Evolutionary conservation across 306 rosid genomes (phyloP).

Genomic region (Rosa multiflora): DNA sequence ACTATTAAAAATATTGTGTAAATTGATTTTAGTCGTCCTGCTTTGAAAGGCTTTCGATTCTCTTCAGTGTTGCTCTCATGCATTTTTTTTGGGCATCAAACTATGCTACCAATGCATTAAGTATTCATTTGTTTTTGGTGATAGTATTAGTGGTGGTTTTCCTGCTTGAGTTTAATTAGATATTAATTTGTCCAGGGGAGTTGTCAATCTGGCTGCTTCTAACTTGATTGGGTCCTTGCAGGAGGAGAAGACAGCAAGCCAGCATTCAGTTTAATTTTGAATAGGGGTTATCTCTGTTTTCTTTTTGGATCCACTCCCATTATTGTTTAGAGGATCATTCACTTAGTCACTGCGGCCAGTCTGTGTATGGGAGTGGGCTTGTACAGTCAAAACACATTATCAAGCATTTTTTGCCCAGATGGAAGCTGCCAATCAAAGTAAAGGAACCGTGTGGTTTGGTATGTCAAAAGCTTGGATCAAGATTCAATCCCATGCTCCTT

Average conservation of each 20-base stretch:
- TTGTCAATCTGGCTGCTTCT: slow-evolving; percentile 10
- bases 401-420: slow-evolving; percentile 31
- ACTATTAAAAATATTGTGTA: not conserved
- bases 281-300: slow-evolving; percentile 12
- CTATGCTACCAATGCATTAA: not conserved
- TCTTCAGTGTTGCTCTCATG: not conserved
- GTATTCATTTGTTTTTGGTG: not conserved
- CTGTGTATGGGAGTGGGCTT: slow-evolving; percentile 33
- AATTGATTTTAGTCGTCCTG: not conserved
- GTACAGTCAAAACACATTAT: slow-evolving; percentile 32
- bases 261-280: slow-evolving; percentile 35
- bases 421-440: slow-evolving; percentile 30
- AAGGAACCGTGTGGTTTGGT: not conserved
- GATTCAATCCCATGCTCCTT: not conserved
- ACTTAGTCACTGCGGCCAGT: slow-evolving; percentile 21
- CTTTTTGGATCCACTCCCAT: slow-evolving; percentile 21
- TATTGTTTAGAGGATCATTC: slow-evolving; percentile 24
- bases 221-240: slow-evolving; percentile 42
- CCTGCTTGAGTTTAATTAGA: not conserved
- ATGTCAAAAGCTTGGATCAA: slow-evolving; percentile 7
- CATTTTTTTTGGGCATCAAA: not conserved
- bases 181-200: not conserved
- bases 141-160: not conserved
- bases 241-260: slow-evolving; percentile 56
- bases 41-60: not conserved